Conservation (phyloP, 495 filamentous ascomycete genomes). For the Aspergillus cristatus region DNA sequence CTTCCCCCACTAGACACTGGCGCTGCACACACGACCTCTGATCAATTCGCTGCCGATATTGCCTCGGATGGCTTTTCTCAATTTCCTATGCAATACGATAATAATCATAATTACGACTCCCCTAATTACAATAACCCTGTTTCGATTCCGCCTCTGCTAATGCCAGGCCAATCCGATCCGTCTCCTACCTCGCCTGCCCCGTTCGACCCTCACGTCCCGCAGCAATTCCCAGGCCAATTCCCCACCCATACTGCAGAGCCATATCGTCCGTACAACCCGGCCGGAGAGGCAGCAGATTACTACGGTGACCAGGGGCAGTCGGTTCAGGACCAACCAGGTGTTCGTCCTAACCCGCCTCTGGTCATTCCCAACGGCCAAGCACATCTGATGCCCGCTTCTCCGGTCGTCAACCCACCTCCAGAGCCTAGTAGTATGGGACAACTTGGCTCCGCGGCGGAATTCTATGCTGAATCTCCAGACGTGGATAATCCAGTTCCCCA, state of each 20-base stretch:
- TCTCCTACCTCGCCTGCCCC: conserved; percentile 13
- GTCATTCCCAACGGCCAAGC: conserved; percentile 44
- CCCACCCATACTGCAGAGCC: conserved; percentile 33
- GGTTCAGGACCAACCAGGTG: conserved; percentile 50
- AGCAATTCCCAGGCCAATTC: conserved; percentile 54
- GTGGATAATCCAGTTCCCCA: conserved; percentile 4
- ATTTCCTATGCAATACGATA: conserved; percentile 33
- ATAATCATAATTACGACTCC: conserved; percentile 11
- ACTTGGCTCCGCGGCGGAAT: conserved; percentile 43
- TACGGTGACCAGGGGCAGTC: conserved; percentile 59
- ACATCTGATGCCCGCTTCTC: conserved; percentile 42
- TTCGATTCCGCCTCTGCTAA: too few species aligned
- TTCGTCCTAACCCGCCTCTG: conserved; percentile 42
- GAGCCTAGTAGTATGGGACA: conserved; percentile 43
- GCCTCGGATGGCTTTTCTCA: conserved; percentile 35
- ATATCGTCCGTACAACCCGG: conserved; percentile 44
- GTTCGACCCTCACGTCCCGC: conserved; percentile 43
- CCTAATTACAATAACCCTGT: background rate
- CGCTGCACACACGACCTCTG: conserved; percentile 16
- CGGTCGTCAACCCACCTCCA: conserved; percentile 37
- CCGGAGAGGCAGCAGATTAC: conserved; percentile 56
- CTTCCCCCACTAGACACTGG: conserved; percentile 16
- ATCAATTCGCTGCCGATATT: conserved; percentile 25
- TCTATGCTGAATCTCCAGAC: conserved; percentile 21
- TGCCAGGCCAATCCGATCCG: conserved; percentile 12